Evolutionary conservation across 305 asterid species (phyloP), one percentile per base, ranked within the genome.

Genomic region (Fraxinus xanthoxyloides): DNA sequence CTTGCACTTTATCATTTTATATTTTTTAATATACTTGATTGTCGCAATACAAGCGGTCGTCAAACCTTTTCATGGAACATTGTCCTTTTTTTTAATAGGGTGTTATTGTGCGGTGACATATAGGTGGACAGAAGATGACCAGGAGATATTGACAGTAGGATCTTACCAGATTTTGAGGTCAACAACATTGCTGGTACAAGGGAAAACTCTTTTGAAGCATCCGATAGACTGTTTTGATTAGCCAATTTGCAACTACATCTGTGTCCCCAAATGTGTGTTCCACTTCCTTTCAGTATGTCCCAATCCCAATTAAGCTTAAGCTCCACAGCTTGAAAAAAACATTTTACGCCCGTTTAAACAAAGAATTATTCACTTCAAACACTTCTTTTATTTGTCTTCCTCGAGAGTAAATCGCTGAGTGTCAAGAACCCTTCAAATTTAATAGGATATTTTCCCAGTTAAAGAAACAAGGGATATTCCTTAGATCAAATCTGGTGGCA

Each of bases 391-490:
- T 13, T 76, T 85, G 86, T 75, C 80, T 93, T 56, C 97, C 72
- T 91, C 97, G 43, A 92, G 97, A 78, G 82, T 89, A 89, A 89
- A 94, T 77, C 85, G 86, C 89, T 89, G 86, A 36, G 92, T 77
- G 65, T 89, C 83, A 1, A 5, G 91, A 84, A 79, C 83, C 92
- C 76, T 87, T 91, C 48, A 95, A 95, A 81, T 91, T 89, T 82
- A 94, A 83, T 48, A 94, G 90, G 81, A 95, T 87, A 75, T 94
- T 95, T 51, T 97, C 99, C 98, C 99, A 91, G 89, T 84, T 80
- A 63, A 85, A 65, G n/a, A 43, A 26, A 65, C 73, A 65, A 69
- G 79, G 82, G 46, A 79, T 69, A 81, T 80, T 54, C 51, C 72
- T 23, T 63, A 35, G 80, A 36, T 76, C 65, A 81, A 82, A 80